phyloP scores from a whole-genome alignment of 106 monocot genomes.

The Apostasia ramifera region DNA sequence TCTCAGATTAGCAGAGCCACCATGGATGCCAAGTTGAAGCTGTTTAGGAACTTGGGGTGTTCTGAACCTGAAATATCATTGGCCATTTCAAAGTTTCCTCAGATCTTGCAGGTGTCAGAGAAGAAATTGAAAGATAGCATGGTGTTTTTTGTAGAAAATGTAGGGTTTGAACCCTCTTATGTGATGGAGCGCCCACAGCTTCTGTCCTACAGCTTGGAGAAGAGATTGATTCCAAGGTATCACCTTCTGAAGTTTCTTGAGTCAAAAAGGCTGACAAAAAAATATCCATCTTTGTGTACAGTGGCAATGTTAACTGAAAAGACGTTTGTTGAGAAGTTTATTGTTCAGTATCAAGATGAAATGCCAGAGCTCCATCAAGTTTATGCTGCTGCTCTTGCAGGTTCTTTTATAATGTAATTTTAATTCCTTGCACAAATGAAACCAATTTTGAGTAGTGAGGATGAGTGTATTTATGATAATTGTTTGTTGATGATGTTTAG shows the following conservation, averaged over 20 bases:
- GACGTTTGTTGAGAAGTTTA: conserved; percentile 14
- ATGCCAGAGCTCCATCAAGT: conserved; percentile 12
- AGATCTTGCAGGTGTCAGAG: neutral
- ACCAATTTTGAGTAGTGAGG: too few relatives aligned
- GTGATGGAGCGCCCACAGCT: neutral
- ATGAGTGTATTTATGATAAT: too few relatives aligned
- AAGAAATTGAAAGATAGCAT: conserved; percentile 8
- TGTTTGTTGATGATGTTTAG: too few relatives aligned
- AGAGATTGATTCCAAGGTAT: conserved; percentile 18
- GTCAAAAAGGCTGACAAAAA: neutral
- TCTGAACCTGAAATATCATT: conserved; percentile 5
- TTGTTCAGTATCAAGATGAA: conserved; percentile 3
- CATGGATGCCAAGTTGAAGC: conserved; percentile 6
- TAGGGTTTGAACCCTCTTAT: neutral
- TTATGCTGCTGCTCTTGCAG: neutral
- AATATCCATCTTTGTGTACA: neutral
- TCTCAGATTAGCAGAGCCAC: neutral
- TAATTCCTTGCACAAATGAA: neutral
- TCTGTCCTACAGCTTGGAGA: conserved; percentile 19
- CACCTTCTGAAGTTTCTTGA: conserved; percentile 15
- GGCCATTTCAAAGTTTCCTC: conserved; percentile 5
- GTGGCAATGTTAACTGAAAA: neutral
- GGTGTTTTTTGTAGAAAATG: conserved; percentile 14
- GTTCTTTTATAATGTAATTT: neutral
- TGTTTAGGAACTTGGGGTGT: conserved; percentile 8